A percentile compares a stretch with the other conserved stretches of the same genome.
Conservation (phyloP, 805 yeast species). For the Candida nonsorbophila region DNA sequence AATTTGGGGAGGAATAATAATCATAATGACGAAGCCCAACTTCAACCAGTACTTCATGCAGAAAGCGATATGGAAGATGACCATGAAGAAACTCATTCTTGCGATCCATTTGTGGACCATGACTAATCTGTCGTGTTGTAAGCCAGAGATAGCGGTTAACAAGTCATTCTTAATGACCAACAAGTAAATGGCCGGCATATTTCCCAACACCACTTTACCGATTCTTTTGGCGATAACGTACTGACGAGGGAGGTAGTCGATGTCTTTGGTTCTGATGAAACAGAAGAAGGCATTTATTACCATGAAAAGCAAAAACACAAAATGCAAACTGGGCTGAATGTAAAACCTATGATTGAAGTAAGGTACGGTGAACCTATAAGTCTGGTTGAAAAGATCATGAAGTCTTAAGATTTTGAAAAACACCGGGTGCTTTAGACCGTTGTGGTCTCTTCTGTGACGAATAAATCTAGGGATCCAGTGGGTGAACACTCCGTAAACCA, state of each 20-base stretch:
- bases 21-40: conserved; percentile 31
- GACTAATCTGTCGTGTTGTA: conserved; percentile 33
- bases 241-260: conserved; percentile 31
- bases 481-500: conserved; percentile 36
- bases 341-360: conserved; percentile 14
- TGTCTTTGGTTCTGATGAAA: conserved; percentile 26
- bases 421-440: conserved; percentile 9
- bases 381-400: conserved; percentile 23
- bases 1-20: conserved; percentile 44
- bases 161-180: conserved; percentile 36
- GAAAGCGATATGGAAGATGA: conserved; percentile 30
- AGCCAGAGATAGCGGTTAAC: conserved; percentile 34
- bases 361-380: conserved; percentile 14
- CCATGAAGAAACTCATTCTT: conserved; percentile 29
- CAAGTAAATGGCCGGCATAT: conserved; percentile 32
- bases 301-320: conserved; percentile 25
- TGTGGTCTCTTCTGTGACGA: conserved; percentile 16
- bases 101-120: conserved; percentile 44
- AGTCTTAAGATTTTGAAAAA: conserved; percentile 21
- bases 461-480: conserved; percentile 35
- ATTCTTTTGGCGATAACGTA: conserved; percentile 41
- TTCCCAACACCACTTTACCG: conserved; percentile 35
- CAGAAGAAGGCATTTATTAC: conserved; percentile 24
- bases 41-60: conserved; percentile 36
- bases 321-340: conserved; percentile 41